Conservation (phyloP, 768 basidiomycete species). For the Panus rudis region DNA sequence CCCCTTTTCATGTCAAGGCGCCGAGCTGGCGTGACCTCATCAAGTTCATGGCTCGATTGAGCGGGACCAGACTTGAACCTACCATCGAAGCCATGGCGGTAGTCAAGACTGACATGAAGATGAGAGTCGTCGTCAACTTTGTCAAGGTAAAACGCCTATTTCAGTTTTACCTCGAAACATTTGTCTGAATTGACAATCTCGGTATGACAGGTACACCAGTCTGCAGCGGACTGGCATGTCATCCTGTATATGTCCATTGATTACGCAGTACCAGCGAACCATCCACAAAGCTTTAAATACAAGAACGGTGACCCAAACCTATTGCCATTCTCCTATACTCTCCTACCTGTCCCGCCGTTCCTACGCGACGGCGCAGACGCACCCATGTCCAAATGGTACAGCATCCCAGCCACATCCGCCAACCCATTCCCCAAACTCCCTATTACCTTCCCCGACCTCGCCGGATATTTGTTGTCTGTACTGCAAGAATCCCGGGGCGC, state of each 20-base stretch:
- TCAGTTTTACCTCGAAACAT: neutral
- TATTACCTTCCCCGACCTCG: constrained; percentile 68
- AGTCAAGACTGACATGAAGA: constrained; percentile 45
- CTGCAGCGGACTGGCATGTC: constrained; percentile 61
- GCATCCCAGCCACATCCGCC: constrained; percentile 51
- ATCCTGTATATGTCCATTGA: constrained; percentile 77
- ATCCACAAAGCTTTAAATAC: constrained; percentile 40
- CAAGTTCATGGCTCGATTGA: constrained; percentile 67
- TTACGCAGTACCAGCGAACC: constrained; percentile 45
- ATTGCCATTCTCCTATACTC: constrained; percentile 67
- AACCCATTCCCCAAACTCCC: constrained; percentile 68
- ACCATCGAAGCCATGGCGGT: constrained; percentile 59
- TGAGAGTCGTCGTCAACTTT: constrained; percentile 76
- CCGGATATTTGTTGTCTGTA: constrained; percentile 66
- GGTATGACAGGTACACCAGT: constrained; percentile 46
- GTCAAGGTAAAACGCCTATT: constrained; percentile 46
- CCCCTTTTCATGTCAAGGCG: constrained; percentile 66
- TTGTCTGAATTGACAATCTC: constrained; percentile 3
- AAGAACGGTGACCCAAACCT: constrained; percentile 52
- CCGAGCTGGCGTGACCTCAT: constrained; percentile 69
- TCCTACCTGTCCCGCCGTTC: constrained; percentile 51
- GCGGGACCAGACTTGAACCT: constrained; percentile 63
- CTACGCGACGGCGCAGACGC: constrained; percentile 62
- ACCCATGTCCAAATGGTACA: constrained; percentile 59
- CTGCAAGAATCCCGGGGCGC: constrained; percentile 63